Evolutionary conservation across 2,329 filamentous ascomycete species (phyloP), one percentile per base, ranked within the genome.

Genomic region (Periconia macrospinosa): DNA sequence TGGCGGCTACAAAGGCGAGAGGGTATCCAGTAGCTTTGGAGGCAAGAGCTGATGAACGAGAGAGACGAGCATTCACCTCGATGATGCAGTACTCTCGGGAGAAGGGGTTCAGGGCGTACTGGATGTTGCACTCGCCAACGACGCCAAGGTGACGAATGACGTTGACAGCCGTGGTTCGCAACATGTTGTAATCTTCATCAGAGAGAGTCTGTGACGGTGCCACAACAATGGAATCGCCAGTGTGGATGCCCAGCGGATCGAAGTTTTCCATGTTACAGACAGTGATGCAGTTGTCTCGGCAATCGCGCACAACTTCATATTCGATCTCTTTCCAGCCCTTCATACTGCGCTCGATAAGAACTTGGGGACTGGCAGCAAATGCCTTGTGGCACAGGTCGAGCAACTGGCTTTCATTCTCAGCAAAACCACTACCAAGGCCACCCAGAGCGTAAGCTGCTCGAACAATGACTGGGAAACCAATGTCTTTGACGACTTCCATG

Each of bases 201-300:
- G 92, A 96, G 18, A 99, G 81, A 0, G 94, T 99, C 76, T 97
- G 94, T 3, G 93, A 97, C 41, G 94, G 94, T 9, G 94, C 94
- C 45, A 99, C 94, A 49, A 99, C 94, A 62, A 99, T 97, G 13
- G 93, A 97, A 73, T 99, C 94, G 74, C 94, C 94, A 2, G 94
- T 99, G 71, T 97, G 94, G 59, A 97, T 97, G 67, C 94, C 94
- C 1, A 99, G 86, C 51, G 94, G 94, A 74, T 99, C 94, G 69
- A 99, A 99, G 79, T 99, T 99, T 80, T 99, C 94, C 94, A 99
- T 97, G 81, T 99, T 99, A 76, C 94, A 99, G 57, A 99, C 94
- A 7, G 94, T 99, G 73, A 99, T 97, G 74, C 94, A 99, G 83
- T 97, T 97, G 79, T 99, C 92, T 66, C 91, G 87, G 53, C 87